Percentiles rank a stretch among this genome's conserved stretches.
Evolutionary conservation across 495 filamentous ascomycete genomes (phyloP).

Genomic region (Ramalina intermedia): DNA sequence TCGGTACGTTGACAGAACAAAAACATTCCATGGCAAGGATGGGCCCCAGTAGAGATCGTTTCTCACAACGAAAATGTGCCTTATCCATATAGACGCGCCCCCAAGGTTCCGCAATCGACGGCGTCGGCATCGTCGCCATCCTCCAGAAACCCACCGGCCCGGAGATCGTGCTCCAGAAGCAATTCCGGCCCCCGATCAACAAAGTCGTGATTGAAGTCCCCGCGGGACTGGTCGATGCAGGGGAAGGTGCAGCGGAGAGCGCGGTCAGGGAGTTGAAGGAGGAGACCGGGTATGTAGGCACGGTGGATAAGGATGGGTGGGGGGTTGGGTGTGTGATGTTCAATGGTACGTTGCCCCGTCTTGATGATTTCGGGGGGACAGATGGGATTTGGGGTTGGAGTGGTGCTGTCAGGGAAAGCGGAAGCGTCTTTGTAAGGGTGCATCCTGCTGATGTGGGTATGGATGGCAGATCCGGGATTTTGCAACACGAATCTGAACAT

Average conservation of each 20-base stretch:
- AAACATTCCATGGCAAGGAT: no score
- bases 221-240: constrained; percentile 71
- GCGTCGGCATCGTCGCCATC: constrained; percentile 82
- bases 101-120: constrained; percentile 57
- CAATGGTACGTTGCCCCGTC: constrained; percentile 43
- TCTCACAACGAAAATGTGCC: neutral
- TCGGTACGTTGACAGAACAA: constrained; percentile 22
- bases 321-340: constrained; percentile 63
- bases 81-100: constrained; percentile 44
- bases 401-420: neutral
- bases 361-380: neutral
- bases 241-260: constrained; percentile 62
- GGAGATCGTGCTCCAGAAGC: constrained; percentile 72
- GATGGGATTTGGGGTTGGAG: neutral
- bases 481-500: constrained; percentile 80
- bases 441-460: neutral
- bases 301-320: constrained; percentile 32
- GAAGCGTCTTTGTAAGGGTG: no score
- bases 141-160: constrained; percentile 57
- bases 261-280: constrained; percentile 85
- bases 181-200: constrained; percentile 73
- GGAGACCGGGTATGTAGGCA: constrained; percentile 82
- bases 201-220: constrained; percentile 72
- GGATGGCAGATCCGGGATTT: constrained; percentile 48
- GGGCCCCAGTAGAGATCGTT: no score